These are phyloP conservation scores for Cicer cuneatum DNA, from an alignment of 306 rosid species.

Conservation along the genomic window DNA sequence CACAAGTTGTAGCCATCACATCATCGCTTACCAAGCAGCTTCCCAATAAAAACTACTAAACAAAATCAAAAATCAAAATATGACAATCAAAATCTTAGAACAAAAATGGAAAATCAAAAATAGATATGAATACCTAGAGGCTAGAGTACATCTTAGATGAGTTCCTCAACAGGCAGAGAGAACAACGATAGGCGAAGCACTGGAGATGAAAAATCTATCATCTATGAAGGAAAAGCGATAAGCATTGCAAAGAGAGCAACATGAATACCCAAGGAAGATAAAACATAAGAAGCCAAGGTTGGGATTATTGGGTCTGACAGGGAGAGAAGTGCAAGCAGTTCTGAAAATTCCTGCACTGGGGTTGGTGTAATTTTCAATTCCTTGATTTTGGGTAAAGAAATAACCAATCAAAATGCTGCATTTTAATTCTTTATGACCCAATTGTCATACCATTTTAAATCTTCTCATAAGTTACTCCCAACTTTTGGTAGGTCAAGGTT, in stretches of 20 bases:
- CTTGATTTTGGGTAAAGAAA: slow-evolving; percentile 9
- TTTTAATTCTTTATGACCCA: slow-evolving; percentile 10
- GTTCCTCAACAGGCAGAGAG: slow-evolving; percentile 18
- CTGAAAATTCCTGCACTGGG: neutral
- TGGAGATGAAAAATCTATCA: slow-evolving; percentile 19
- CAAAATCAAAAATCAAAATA: neutral
- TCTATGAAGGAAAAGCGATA: slow-evolving; percentile 2
- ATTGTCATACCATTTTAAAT: slow-evolving; percentile 6
- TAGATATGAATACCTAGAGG: slow-evolving; percentile 36
- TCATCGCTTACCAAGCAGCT: neutral
- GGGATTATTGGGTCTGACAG: neutral
- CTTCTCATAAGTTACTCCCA: slow-evolving; percentile 11
- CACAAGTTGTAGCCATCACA: slow-evolving; percentile 3
- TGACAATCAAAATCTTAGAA: slow-evolving; percentile 9
- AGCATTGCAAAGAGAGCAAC: slow-evolving; percentile 1
- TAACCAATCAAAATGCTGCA: slow-evolving; percentile 14
- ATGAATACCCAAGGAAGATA: neutral
- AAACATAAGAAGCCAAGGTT: neutral
- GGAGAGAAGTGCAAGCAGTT: slow-evolving; percentile 13
- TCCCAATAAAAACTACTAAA: neutral
- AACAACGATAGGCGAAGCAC: neutral
- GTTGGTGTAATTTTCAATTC: slow-evolving; percentile 1
- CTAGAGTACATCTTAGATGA: slow-evolving; percentile 25
- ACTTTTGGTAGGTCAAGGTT: slow-evolving; percentile 8
- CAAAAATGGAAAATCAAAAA: neutral